Evolutionary conservation across 2,329 filamentous ascomycete genomes (phyloP).

Genomic region (Pseudopithomyces chartarum): DNA sequence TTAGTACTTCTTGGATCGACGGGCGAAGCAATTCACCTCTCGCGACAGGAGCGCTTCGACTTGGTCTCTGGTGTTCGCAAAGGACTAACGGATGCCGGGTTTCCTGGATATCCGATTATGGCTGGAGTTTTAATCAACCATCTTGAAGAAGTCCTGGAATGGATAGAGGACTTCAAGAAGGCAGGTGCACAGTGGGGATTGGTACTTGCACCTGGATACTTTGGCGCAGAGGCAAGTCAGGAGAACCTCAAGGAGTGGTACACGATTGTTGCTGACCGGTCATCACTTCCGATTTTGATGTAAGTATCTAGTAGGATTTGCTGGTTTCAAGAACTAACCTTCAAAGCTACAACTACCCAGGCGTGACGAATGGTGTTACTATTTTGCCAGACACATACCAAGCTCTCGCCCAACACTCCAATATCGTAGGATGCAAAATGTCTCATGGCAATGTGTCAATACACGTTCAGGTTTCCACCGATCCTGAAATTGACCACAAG

Average conservation of each 20-base stretch:
- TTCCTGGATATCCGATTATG: slow-evolving; percentile 64
- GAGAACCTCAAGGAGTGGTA: slow-evolving; percentile 67
- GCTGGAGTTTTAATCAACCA: slow-evolving; percentile 66
- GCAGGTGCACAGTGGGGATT: slow-evolving; percentile 67
- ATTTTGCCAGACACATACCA: slow-evolving; percentile 64
- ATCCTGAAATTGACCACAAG: slow-evolving; percentile 62
- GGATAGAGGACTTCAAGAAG: slow-evolving; percentile 60
- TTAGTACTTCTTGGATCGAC: slow-evolving; percentile 68
- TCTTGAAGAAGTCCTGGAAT: slow-evolving; percentile 64
- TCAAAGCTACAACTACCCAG: slow-evolving; percentile 67
- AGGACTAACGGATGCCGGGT: slow-evolving; percentile 61
- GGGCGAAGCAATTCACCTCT: slow-evolving; percentile 67
- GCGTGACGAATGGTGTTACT: slow-evolving; percentile 68
- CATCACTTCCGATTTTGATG: slow-evolving; percentile 65
- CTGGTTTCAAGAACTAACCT: slow-evolving; percentile 2
- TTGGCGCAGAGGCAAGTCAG: slow-evolving; percentile 63
- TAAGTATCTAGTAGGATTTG: slow-evolving; percentile 38
- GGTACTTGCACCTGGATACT: slow-evolving; percentile 69
- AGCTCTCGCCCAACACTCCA: slow-evolving; percentile 64
- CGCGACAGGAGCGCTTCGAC: slow-evolving; percentile 60
- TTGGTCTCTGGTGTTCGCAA: slow-evolving; percentile 62
- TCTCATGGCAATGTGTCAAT: slow-evolving; percentile 71
- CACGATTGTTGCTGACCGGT: slow-evolving; percentile 63
- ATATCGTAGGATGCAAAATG: slow-evolving; percentile 72
- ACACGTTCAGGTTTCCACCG: slow-evolving; percentile 65